Percentiles rank a stretch among this genome's conserved stretches.
Evolutionary conservation across 2,329 filamentous ascomycete genomes (phyloP).

Genomic region (Aplosporella prunicola): DNA sequence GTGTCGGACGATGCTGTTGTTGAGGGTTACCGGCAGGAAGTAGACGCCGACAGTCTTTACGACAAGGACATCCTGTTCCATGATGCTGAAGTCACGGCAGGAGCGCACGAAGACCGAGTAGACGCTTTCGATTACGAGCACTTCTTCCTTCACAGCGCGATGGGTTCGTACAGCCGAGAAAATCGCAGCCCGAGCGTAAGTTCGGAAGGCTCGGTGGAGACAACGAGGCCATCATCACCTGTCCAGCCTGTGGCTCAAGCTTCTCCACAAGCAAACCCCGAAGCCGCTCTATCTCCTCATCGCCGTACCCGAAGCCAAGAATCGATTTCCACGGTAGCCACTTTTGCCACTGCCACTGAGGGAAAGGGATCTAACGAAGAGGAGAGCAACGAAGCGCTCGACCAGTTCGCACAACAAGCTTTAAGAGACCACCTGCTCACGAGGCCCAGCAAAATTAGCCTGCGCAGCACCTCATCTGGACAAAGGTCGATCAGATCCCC

Average conservation of each 20-base stretch:
- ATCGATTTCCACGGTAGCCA: slow-evolving; percentile 51
- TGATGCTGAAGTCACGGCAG: slow-evolving; percentile 16
- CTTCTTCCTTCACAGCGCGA: slow-evolving; percentile 87
- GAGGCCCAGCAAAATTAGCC: slow-evolving; percentile 3
- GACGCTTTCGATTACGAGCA: slow-evolving; percentile 96
- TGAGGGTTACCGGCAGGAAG: slow-evolving; percentile 32
- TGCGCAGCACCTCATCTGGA: not conserved
- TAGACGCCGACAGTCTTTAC: slow-evolving; percentile 11
- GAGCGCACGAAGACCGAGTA: slow-evolving; percentile 80
- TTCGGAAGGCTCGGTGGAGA: slow-evolving; percentile 41
- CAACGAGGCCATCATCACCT: slow-evolving; percentile 30
- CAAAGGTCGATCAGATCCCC: slow-evolving; percentile 4
- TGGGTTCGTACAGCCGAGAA: slow-evolving; percentile 62
- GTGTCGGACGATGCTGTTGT: slow-evolving; percentile 26
- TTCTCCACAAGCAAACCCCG: slow-evolving; percentile 15
- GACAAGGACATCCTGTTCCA: not conserved
- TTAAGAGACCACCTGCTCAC: slow-evolving; percentile 2
- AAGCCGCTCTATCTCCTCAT: slow-evolving; percentile 28
- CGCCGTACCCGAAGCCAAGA: slow-evolving; percentile 47
- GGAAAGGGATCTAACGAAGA: slow-evolving; percentile 27
- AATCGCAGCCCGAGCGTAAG: slow-evolving; percentile 48
- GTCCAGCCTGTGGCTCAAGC: slow-evolving; percentile 16
- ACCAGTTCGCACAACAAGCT: slow-evolving; percentile 25
- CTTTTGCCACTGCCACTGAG: slow-evolving; percentile 56
- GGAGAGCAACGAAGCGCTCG: slow-evolving; percentile 33